phyloP scores from a whole-genome alignment of 2,329 filamentous ascomycete genomes.

The Clonostachys chloroleuca region DNA sequence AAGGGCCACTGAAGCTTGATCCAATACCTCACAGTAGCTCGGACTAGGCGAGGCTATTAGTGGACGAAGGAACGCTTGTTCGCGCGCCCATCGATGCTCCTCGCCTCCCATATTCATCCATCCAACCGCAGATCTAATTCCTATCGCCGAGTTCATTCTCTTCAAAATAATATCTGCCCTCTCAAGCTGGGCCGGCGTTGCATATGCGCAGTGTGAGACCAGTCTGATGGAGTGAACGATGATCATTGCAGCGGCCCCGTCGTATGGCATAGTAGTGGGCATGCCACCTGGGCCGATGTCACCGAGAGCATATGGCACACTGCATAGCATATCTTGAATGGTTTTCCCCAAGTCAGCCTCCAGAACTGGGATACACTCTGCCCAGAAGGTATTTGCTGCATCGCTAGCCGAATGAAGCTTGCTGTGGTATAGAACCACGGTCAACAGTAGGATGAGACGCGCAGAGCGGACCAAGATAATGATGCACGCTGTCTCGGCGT shows the following conservation, averaged over 20 bases:
- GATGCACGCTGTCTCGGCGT: conserved; percentile 22
- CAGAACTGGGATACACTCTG: conserved; percentile 7
- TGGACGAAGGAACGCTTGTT: too few relatives aligned
- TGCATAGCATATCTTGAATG: conserved; percentile 21
- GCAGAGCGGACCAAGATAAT: conserved; percentile 22
- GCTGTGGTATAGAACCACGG: conserved; percentile 16
- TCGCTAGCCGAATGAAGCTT: conserved; percentile 1
- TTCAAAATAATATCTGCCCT: conserved; percentile 12
- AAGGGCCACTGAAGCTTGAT: too few relatives aligned
- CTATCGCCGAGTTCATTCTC: conserved; percentile 18
- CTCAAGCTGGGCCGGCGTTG: conserved; percentile 12
- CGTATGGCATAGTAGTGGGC: conserved; percentile 13
- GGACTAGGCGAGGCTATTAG: too few relatives aligned
- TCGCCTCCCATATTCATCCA: too few relatives aligned
- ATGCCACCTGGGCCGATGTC: conserved; percentile 14
- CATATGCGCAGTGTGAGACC: conserved; percentile 19
- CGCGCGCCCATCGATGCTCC: too few relatives aligned
- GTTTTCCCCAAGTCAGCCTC: conserved; percentile 13
- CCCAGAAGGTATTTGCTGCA: conserved; percentile 1
- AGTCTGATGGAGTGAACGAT: conserved; percentile 22
- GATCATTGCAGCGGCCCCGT: conserved; percentile 21
- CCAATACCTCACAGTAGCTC: too few relatives aligned
- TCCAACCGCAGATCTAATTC: conserved; percentile 16
- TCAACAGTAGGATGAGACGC: conserved; percentile 19
- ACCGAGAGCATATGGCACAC: conserved; percentile 22